Base-by-base conservation (phyloP, 1,284 basidiomycete genomes). In the Microbotryum silenes-acaulis region DNA sequence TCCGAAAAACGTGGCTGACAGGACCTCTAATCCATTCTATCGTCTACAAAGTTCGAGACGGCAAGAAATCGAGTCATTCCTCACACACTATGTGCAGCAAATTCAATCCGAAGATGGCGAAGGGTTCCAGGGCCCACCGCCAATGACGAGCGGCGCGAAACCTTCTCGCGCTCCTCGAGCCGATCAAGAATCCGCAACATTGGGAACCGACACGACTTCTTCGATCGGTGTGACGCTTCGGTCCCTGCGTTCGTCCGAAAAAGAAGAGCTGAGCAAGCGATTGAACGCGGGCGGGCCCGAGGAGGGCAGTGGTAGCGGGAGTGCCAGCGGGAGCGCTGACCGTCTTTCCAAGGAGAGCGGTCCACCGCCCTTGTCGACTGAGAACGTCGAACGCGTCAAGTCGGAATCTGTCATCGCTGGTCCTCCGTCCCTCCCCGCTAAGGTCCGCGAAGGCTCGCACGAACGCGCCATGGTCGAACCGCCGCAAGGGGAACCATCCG, bases 41-140 rank as follows among this genome's bases (percentile, higher is more conserved):
- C 20, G 0, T 18, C 37, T 9, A 0, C 8, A 27, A 63, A 67
- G 66, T 6, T 20, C 51, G 10, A 55, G 61, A 1, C 60, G 63
- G 4, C 60, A 61, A 10, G 66, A 67, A 51, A 60, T 67, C 56
- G 66, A 64, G 51, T 25, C 48, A 20, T 67, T 62, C 45, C 47
- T 67, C 5, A 62, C 63, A 3, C 57, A 59, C 14, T 67, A 62
- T 54, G 66, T 67, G 5, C 62, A 64, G 23, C 45, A 60, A 6
- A 27, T 62, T 3, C 55, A 60, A 0, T 37, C 45, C 33, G 37
- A 42, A 4, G 12, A 42, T 42, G 12, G 12, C 37, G 37, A 42
- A 42, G 37, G 16, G 16, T 3, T 42, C 2, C 37, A 42, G 1
- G 37, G 37, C 10, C 57, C 20, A 33, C 53, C 21, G 49, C 52